phyloP scores from a whole-genome alignment of 805 yeast genomes.

The Cyberlindnera euphorbiiphila region DNA sequence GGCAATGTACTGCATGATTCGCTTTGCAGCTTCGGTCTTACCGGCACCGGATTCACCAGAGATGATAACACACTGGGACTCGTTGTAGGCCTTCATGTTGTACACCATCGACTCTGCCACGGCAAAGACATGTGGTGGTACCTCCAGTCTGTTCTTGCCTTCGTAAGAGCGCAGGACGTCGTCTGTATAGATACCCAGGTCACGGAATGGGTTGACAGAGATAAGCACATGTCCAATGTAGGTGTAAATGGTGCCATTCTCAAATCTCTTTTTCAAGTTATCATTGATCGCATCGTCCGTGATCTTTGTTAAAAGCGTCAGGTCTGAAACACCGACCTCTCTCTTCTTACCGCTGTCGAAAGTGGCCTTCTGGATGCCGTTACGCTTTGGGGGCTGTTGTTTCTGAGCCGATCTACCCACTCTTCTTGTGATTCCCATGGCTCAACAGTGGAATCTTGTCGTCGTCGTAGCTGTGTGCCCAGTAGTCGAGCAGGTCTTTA shows the following conservation, averaged over 20 bases:
- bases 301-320: conserved; percentile 83
- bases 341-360: conserved; percentile 85
- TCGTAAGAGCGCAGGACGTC: conserved; percentile 70
- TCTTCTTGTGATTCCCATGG: conserved; percentile 76
- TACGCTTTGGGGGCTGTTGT: conserved; percentile 53
- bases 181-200: conserved; percentile 90
- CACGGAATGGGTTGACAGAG: conserved; percentile 95
- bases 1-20: conserved; percentile 96
- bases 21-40: conserved; percentile 95
- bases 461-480: neutral
- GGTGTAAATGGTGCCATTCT: conserved; percentile 86
- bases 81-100: conserved; percentile 89
- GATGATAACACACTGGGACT: conserved; percentile 94
- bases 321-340: conserved; percentile 97
- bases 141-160: conserved; percentile 92
- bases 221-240: conserved; percentile 93
- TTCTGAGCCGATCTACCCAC: conserved; percentile 50
- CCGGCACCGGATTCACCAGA: conserved; percentile 99
- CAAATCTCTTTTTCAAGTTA: conserved; percentile 82
- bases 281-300: conserved; percentile 91
- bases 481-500: no score
- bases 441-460: neutral
- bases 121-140: conserved; percentile 97
- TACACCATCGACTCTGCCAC: conserved; percentile 97
- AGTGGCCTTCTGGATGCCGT: conserved; percentile 78